Percentiles rank a stretch among this genome's conserved stretches.
Evolutionary conservation across 2,329 filamentous ascomycete genomes (phyloP).

Genomic region (Verticillium nonalfalfae): DNA sequence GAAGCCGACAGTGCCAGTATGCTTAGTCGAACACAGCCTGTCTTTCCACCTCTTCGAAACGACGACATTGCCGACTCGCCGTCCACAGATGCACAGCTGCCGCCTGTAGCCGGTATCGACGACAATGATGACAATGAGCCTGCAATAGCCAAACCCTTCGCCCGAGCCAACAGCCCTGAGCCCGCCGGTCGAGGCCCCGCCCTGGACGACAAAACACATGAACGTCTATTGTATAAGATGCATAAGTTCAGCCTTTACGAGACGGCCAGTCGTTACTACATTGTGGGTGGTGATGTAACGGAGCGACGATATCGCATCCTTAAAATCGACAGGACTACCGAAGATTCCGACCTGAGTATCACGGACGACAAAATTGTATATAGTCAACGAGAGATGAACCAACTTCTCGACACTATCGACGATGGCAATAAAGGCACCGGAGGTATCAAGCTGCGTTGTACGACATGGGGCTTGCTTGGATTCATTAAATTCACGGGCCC

Average conservation of each 20-base stretch:
- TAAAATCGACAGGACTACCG: slow-evolving; percentile 87
- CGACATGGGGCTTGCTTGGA: slow-evolving; percentile 86
- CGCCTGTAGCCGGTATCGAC: slow-evolving; percentile 7
- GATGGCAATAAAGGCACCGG: slow-evolving; percentile 90
- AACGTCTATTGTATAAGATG: slow-evolving; percentile 58
- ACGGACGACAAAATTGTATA: slow-evolving; percentile 95
- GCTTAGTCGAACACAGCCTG: slow-evolving; percentile 9
- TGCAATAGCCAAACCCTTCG: slow-evolving; percentile 50
- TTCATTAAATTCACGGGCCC: slow-evolving; percentile 95
- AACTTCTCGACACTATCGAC: slow-evolving; percentile 89
- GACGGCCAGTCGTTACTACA: slow-evolving; percentile 86
- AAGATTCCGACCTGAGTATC: slow-evolving; percentile 69
- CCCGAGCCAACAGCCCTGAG: slow-evolving; percentile 48
- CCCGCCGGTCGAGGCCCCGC: slow-evolving; percentile 44
- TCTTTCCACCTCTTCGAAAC: slow-evolving; percentile 28
- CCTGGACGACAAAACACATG: slow-evolving; percentile 22
- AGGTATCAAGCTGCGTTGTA: slow-evolving; percentile 83
- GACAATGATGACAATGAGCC: slow-evolving; percentile 53
- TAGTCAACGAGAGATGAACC: slow-evolving; percentile 84
- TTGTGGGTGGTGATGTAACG: slow-evolving; percentile 86
- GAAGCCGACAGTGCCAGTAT: not conserved
- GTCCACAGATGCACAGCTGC: slow-evolving; percentile 13
- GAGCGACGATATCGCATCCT: slow-evolving; percentile 85
- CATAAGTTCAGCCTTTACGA: slow-evolving; percentile 98
- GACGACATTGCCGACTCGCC: slow-evolving; percentile 22